Conservation (phyloP, 2,329 filamentous ascomycete species). For the Ascochyta pisi region DNA sequence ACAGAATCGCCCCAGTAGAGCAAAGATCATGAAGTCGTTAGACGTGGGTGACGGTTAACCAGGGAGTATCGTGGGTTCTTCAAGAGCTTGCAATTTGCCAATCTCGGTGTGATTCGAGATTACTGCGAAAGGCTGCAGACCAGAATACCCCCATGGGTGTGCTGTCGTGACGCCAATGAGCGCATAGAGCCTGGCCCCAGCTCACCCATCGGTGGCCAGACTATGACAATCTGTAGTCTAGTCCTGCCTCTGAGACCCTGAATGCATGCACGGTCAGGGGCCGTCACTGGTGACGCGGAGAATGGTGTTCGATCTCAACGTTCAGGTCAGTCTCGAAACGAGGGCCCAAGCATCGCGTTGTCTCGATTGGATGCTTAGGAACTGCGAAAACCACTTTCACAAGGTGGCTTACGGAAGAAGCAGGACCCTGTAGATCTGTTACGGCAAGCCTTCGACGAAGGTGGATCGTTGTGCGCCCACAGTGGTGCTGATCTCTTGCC, state of each 20-base stretch:
- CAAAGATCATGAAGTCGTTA: too few relatives aligned
- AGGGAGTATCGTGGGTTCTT: too few relatives aligned
- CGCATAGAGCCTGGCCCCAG: conserved; percentile 9
- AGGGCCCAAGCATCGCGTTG: conserved; percentile 17
- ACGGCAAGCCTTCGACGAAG: conserved; percentile 26
- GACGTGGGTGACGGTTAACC: too few relatives aligned
- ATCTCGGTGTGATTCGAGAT: not conserved
- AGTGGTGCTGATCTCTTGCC: conserved; percentile 34
- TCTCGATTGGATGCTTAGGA: conserved; percentile 18
- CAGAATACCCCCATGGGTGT: not conserved
- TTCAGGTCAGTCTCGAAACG: conserved; percentile 12
- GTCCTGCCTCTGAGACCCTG: conserved; percentile 25
- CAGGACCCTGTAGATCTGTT: conserved; percentile 45
- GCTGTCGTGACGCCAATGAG: conserved; percentile 15
- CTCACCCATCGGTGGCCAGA: conserved; percentile 16
- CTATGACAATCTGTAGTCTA: conserved; percentile 4
- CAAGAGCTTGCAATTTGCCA: not conserved
- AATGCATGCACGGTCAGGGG: conserved; percentile 19
- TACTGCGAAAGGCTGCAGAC: not conserved
- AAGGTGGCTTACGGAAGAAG: conserved; percentile 10
- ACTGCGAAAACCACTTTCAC: conserved; percentile 1
- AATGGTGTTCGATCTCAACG: conserved; percentile 12
- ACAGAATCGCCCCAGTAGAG: not conserved
- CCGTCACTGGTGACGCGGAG: conserved; percentile 26
- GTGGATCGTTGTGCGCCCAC: conserved; percentile 29